These are phyloP conservation scores for Cryptococcus sp. DNA, from an alignment of 1,284 basidiomycete species.

Conservation along the genomic window DNA sequence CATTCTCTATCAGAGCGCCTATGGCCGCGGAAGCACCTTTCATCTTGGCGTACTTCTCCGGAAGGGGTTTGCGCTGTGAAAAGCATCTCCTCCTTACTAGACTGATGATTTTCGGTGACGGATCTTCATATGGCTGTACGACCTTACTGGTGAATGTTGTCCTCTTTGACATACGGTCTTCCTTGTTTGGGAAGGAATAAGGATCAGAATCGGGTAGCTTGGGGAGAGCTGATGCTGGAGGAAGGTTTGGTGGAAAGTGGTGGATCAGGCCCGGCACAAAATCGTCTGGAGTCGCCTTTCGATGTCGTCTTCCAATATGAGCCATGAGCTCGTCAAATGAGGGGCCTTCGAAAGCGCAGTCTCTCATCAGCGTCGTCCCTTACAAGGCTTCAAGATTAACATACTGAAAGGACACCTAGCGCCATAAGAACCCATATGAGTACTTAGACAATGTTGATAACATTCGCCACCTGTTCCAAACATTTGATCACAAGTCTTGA, in stretches of 20 bases:
- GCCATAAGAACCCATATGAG: conserved; percentile 27
- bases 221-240: not conserved
- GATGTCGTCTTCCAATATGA: conserved; percentile 28
- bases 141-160: no score
- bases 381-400: conserved; percentile 6
- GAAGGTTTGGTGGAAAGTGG: conserved; percentile 9
- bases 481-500: conserved; percentile 16
- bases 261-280: conserved; percentile 37
- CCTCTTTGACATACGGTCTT: not conserved
- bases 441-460: conserved; percentile 22
- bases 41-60: no score
- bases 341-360: conserved; percentile 28
- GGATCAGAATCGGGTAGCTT: not conserved
- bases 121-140: no score
- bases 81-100: no score
- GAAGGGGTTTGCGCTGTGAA: no score
- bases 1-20: no score
- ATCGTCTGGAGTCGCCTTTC: conserved; percentile 29
- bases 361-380: conserved; percentile 7
- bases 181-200: not conserved
- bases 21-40: no score
- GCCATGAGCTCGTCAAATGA: conserved; percentile 25
- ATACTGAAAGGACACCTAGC: conserved; percentile 38
- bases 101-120: no score
- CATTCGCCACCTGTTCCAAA: conserved; percentile 14